Conservation (phyloP, 306 rosid species). For the Cyamopsis tetragonoloba region DNA sequence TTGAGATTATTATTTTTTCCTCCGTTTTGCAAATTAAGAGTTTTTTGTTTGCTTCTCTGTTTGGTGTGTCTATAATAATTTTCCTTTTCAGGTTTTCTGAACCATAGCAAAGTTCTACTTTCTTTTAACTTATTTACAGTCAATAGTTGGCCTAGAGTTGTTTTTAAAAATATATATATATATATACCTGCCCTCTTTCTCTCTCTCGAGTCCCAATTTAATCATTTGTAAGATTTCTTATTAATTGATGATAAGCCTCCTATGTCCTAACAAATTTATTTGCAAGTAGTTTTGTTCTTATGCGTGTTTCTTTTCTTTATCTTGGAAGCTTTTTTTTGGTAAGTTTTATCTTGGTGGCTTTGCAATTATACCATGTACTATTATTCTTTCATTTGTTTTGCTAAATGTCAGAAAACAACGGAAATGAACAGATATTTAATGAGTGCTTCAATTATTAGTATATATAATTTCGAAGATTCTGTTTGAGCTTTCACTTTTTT, state of each 20-base stretch:
- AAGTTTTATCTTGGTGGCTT: slow-evolving; percentile 19
- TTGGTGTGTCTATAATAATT: slow-evolving; percentile 1
- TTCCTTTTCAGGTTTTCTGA: slow-evolving; percentile 1
- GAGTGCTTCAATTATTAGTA: neutral
- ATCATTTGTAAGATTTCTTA: slow-evolving; percentile 3
- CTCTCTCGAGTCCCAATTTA: neutral
- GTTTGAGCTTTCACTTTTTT: neutral
- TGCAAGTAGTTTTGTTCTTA: neutral
- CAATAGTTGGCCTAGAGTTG: neutral
- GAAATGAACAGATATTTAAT: neutral
- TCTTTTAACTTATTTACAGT: neutral
- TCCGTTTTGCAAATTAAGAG: neutral
- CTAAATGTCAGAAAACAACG: neutral
- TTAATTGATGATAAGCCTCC: neutral
- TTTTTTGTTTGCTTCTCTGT: slow-evolving; percentile 14
- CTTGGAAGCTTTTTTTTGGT: too few relatives aligned
- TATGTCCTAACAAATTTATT: neutral
- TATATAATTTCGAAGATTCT: slow-evolving; percentile 25
- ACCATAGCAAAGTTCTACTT: neutral
- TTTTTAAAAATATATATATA: neutral
- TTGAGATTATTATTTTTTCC: neutral
- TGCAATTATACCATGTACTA: neutral
- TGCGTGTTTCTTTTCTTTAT: slow-evolving; percentile 13
- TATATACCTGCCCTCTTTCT: neutral
- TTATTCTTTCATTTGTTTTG: neutral